These are phyloP conservation scores for Dendrobium chrysotoxum DNA, from an alignment of 106 monocot genomes.

Conservation along the genomic window DNA sequence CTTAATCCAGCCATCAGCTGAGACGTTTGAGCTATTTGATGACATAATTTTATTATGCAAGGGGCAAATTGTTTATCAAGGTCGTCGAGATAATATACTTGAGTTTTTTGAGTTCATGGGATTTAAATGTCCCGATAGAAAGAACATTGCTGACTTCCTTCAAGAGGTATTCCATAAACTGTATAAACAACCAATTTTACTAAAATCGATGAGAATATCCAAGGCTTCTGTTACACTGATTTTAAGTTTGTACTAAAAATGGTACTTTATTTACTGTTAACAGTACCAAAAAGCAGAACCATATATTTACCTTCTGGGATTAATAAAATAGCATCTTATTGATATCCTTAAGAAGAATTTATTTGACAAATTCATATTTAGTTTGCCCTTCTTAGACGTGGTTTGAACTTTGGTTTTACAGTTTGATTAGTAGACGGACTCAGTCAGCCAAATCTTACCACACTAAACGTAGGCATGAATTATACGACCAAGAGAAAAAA, in stretches of 20 bases:
- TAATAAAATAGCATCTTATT: background rate
- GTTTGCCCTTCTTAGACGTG: background rate
- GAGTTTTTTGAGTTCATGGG: constrained; percentile 69
- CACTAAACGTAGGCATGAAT: background rate
- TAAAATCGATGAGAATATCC: background rate
- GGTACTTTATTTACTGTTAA: background rate
- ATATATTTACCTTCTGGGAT: background rate
- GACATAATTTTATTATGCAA: constrained; percentile 64
- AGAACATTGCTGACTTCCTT: constrained; percentile 72
- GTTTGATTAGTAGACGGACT: background rate
- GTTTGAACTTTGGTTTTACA: background rate
- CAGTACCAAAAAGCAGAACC: background rate
- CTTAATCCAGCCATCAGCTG: constrained; percentile 80
- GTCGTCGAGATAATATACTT: constrained; percentile 56
- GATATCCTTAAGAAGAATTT: background rate
- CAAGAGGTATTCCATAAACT: constrained; percentile 49
- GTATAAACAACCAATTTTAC: background rate
- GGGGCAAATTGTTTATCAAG: constrained; percentile 80
- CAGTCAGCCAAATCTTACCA: background rate
- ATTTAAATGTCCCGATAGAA: constrained; percentile 73
- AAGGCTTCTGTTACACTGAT: background rate
- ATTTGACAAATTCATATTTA: background rate
- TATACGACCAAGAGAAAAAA: background rate
- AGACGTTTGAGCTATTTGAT: constrained; percentile 77
- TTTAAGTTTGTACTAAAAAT: background rate